Conservation (phyloP, 257 asterid species). For the Cinchona pubescens region DNA sequence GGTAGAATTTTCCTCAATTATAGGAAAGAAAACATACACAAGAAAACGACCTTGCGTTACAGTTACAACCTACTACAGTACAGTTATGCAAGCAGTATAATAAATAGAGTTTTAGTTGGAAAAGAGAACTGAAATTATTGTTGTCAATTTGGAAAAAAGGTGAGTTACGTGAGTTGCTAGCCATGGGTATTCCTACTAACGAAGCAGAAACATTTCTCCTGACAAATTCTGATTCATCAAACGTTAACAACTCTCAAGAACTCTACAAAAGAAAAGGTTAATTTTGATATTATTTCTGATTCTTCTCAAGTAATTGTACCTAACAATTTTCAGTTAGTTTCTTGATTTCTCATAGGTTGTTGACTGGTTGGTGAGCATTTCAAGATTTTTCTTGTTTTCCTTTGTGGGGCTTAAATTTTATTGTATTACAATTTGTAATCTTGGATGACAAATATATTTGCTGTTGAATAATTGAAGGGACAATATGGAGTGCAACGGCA, state of each 20-base stretch:
- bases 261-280: slow-evolving; percentile 22
- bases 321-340: neutral
- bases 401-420: neutral
- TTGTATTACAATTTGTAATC: neutral
- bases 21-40: neutral
- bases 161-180: neutral
- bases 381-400: neutral
- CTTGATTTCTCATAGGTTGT: neutral
- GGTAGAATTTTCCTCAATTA: no score
- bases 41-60: neutral
- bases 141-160: no score
- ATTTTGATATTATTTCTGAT: no score
- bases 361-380: no score
- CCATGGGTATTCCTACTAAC: neutral
- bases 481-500: slow-evolving; percentile 64
- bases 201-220: slow-evolving; percentile 3
- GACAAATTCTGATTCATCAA: neutral
- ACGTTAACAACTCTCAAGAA: neutral
- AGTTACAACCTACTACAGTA: neutral
- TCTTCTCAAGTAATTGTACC: no score
- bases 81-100: neutral
- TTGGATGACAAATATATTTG: neutral
- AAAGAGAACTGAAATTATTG: neutral
- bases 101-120: neutral
- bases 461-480: slow-evolving; percentile 39